Base-by-base conservation (phyloP, 495 filamentous ascomycete genomes). In the Saxophila tyrrhenica region DNA sequence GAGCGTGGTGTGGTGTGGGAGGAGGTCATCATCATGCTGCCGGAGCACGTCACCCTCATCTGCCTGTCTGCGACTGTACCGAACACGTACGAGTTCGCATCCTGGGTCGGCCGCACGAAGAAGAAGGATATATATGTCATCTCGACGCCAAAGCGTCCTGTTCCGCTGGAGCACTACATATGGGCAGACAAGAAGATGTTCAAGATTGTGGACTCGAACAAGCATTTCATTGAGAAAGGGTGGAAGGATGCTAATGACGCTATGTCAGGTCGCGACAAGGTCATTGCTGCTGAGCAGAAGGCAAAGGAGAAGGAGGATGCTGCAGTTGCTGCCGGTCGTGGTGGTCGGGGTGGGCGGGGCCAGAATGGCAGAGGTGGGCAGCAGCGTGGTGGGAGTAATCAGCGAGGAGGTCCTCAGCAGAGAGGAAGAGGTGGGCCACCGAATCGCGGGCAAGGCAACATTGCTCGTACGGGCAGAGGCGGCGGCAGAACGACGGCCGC, bases 61-160 rank as follows among this genome's bases (percentile, higher is more conserved):
- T 74, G 96, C 11, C 79, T 98, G 1, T 97, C 94, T 5, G 92
- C 92, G 0, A 98, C 92, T 3, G 94, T 98, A 2, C 92, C 92
- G 10, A 98, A 98, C 67, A 96, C 92, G 1, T 78, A 94, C 57
- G 92, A 98, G 66, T 98, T 98, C 64, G 94, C 92, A 19, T 96
- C 88, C 5, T 98, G 92, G 92, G 94, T 98, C 35, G 92, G 92
- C 35, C 79, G 92, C 48, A 97, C 94, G 17, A 98, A 98, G 73
- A 89, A 94, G 71, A 95, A 94, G 72, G 86, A 98, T 66, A 96
- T 98, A 50, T 98, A 96, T 66, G 92, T 98, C 46, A 98, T 98
- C 48, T 97, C 92, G 1, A 98, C 92, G 1, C 83, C 88, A 10
- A 98, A 97, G 67, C 79, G 92, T 53, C 92, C 92, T 5, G 88